phyloP scores from a whole-genome alignment of 768 basidiomycete species.

The Podaxis sp. region DNA sequence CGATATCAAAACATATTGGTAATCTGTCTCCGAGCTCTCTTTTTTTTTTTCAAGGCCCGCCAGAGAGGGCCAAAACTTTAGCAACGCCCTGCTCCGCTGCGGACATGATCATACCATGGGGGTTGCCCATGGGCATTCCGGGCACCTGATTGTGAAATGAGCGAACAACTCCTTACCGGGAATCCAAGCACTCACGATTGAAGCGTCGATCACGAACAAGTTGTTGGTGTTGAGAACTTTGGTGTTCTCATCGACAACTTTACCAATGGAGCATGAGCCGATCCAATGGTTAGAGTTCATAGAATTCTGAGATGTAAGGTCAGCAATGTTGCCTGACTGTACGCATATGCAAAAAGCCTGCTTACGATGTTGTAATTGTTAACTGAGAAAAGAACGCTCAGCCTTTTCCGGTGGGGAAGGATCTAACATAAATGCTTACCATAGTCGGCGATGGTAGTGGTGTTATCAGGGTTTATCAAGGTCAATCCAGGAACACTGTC shows the following conservation, averaged over 20 bases:
- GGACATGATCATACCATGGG: slow-evolving; percentile 56
- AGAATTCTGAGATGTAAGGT: slow-evolving; percentile 24
- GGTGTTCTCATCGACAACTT: slow-evolving; percentile 60
- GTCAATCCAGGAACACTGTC: slow-evolving; percentile 47
- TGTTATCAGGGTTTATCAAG: slow-evolving; percentile 60
- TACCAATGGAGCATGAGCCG: slow-evolving; percentile 26
- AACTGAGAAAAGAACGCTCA: slow-evolving; percentile 29
- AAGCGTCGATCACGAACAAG: slow-evolving; percentile 55
- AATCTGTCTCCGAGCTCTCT: background rate
- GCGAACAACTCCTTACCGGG: slow-evolving; percentile 27
- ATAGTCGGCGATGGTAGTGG: slow-evolving; percentile 49
- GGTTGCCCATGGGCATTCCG: slow-evolving; percentile 57
- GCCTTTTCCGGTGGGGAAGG: background rate
- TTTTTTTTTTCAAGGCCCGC: slow-evolving; percentile 40
- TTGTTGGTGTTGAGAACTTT: slow-evolving; percentile 52
- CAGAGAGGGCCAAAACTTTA: slow-evolving; percentile 53
- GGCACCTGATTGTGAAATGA: slow-evolving; percentile 40
- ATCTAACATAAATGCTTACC: background rate
- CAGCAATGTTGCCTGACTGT: background rate
- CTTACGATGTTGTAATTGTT: slow-evolving; percentile 37
- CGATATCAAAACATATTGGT: background rate
- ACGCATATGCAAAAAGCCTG: background rate
- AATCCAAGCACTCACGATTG: slow-evolving; percentile 17
- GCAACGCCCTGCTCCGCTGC: slow-evolving; percentile 57
- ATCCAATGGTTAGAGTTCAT: slow-evolving; percentile 70